Evolutionary conservation across 352 stramenopile genomes (phyloP).

Genomic region (Hyaloperonospora brassicae): DNA sequence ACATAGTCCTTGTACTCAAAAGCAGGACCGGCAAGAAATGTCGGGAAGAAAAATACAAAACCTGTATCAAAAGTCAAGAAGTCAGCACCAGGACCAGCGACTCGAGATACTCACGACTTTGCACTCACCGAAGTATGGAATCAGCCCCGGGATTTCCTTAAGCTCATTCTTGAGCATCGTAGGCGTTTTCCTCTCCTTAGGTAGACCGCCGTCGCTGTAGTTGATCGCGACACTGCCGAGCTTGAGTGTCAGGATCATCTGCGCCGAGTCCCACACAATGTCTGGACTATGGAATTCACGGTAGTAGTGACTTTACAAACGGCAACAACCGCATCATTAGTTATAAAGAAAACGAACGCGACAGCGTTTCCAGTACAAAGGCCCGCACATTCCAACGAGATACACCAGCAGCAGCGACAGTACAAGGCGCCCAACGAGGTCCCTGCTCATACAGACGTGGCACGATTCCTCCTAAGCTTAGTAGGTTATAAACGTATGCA

Average conservation of each 20-base stretch:
- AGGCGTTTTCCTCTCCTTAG: slow-evolving; percentile 68
- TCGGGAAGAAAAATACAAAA: slow-evolving; percentile 86
- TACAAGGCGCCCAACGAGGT: slow-evolving; percentile 58
- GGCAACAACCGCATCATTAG: background rate
- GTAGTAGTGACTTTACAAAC: slow-evolving; percentile 65
- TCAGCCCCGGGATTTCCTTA: slow-evolving; percentile 42
- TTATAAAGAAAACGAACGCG: background rate
- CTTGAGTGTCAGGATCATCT: slow-evolving; percentile 85
- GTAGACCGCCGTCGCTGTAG: slow-evolving; percentile 65
- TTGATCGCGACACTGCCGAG: slow-evolving; percentile 73
- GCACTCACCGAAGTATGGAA: slow-evolving; percentile 63
- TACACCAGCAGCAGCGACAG: slow-evolving; percentile 54
- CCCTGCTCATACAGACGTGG: slow-evolving; percentile 21
- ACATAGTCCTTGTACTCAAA: slow-evolving; percentile 86
- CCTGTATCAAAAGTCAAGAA: slow-evolving; percentile 23
- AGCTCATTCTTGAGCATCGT: slow-evolving; percentile 73
- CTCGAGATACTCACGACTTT: slow-evolving; percentile 1
- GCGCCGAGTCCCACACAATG: slow-evolving; percentile 78
- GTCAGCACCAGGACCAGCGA: background rate
- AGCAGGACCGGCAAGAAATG: slow-evolving; percentile 67
- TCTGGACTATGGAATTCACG: slow-evolving; percentile 73
- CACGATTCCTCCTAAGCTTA: background rate
- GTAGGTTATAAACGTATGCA: slow-evolving; percentile 4
- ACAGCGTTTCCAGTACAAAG: background rate
- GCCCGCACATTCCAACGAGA: slow-evolving; percentile 48